Evolutionary conservation across 805 yeast species (phyloP), one percentile per base, ranked within the genome.

Genomic region (Wickerhamomyces canadensis): DNA sequence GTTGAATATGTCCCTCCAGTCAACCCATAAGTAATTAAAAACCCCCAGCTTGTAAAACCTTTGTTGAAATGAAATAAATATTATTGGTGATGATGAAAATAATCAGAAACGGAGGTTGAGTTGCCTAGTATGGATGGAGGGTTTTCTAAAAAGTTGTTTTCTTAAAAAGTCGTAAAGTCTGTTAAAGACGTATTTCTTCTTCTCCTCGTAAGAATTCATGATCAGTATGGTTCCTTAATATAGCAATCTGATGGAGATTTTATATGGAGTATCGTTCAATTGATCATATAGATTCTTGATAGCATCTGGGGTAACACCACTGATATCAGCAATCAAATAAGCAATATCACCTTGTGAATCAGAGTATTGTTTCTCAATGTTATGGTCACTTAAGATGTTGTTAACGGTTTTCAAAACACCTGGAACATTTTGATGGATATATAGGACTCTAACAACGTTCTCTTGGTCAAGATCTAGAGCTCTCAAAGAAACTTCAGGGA

Each of bases 341-440:
- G 98, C 98, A 55, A 89, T 80, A 40, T 84, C 93, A 45, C 95
- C 95, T 56, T 83, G 76, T 15, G 96, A 86, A 62, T 89, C 96
- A 9, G 96, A 81, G 67, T 79, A 89, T 70, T 89, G 98, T 66
- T 89, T 88, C 67, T 87, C 96, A 62, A 89, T 89, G 64, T 89
- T 89, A 72, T 89, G 88, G 61, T 79, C 78, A 41, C 93, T 82
- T 63, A 89, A 77, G 52, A 89, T 85, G 68, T 89, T 88, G 72
- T 89, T 89, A 57, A 89, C 97, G 30, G 95, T 85, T 61, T 85
- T 84, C 74, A 89, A 74, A 38, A 89, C 98, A 76, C 98, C 98
- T 13, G 98, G 98, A 51, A 89, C 95, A 65, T 89, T 89, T 65
- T 84, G 88, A 69, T 89, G 98, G 56, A 87, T 83, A 65, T 89